Evolutionary conservation across 2,329 filamentous ascomycete species (phyloP), one percentile per base, ranked within the genome.

Genomic region (Colletotrichum theobromicola): DNA sequence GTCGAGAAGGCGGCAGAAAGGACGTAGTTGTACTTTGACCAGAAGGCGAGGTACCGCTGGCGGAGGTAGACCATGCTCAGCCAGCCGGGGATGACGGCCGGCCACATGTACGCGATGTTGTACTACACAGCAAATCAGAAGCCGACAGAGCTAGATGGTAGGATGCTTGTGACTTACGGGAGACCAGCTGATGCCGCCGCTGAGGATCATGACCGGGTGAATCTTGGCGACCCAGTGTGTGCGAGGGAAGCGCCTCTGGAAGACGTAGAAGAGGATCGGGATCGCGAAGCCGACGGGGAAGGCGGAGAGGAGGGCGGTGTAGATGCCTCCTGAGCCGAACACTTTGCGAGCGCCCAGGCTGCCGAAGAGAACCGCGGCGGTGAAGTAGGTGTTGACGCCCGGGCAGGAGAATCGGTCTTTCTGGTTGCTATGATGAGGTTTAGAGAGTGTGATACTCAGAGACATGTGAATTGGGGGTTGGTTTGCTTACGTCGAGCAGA

Each of bases 61-160:
- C 84, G 85, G 68, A 88, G 72, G 72, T 82, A 87, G 28, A 86
- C 77, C 85, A 86, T 88, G 74, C 77, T 84, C 60, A 81, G 80
- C 58, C 80, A 86, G 5, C 83, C 85, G 16, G 88, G 79, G 2
- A 86, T 85, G 12, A 87, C 84, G 5, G 84, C 82, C 0, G 85
- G 86, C 84, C 84, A 86, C 55, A 84, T 78, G 77, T 88, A 88
- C 7, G 81, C 80, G 37, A 88, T 62, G 76, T 86, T 88, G 77
- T 82, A 86, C 8, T 73, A 4, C 68, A 72, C 0, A 2, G 2
- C 2, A 32, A 30, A 34, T 62, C 1, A 64, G 61, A 30, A 4
- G 53, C 13, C 2, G 4, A 16, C 8, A 30, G n/a, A 18, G 8
- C 8, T 10, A 30, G 26, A 4, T 10, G 28, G 13, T 15, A 34